Conservation (phyloP, 2,329 filamentous ascomycete species). For the Emmonsiellopsis sp. region DNA sequence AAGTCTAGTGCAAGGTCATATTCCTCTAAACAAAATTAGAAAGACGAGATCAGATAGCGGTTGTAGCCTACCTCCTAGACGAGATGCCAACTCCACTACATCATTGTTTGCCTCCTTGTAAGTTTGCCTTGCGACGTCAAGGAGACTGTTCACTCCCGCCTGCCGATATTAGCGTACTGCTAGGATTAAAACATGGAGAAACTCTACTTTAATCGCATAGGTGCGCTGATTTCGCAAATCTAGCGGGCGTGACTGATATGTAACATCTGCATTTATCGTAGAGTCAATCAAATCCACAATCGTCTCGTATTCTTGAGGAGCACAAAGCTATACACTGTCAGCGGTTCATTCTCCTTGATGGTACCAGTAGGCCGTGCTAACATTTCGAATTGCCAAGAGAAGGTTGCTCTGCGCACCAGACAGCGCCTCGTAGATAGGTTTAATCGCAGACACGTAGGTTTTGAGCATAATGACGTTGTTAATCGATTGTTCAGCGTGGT, state of each 20-base stretch:
- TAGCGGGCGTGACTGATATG: conserved; percentile 66
- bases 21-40: conserved; percentile 36
- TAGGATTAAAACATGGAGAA: not conserved
- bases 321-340: conserved; percentile 45
- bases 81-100: conserved; percentile 59
- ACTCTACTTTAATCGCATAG: conserved; percentile 67
- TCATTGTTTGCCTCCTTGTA: conserved; percentile 84
- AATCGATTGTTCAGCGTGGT: conserved; percentile 67
- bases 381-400: conserved; percentile 56
- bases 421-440: conserved; percentile 59
- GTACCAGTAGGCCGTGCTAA: conserved; percentile 17
- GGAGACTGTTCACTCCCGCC: conserved; percentile 71
- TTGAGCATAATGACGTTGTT: conserved; percentile 85
- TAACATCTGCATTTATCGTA: conserved; percentile 71
- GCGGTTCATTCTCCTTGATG: not conserved
- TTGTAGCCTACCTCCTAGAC: conserved; percentile 49
- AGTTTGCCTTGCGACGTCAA: conserved; percentile 79
- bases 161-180: conserved; percentile 24
- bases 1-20: conserved; percentile 55
- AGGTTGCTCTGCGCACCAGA: conserved; percentile 54
- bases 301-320: conserved; percentile 49
- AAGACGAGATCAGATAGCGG: not conserved
- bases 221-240: conserved; percentile 83
- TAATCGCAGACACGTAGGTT: conserved; percentile 62
- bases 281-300: conserved; percentile 57